phyloP scores from a whole-genome alignment of 1,284 basidiomycete genomes.

The Nidula niveotomentosa region DNA sequence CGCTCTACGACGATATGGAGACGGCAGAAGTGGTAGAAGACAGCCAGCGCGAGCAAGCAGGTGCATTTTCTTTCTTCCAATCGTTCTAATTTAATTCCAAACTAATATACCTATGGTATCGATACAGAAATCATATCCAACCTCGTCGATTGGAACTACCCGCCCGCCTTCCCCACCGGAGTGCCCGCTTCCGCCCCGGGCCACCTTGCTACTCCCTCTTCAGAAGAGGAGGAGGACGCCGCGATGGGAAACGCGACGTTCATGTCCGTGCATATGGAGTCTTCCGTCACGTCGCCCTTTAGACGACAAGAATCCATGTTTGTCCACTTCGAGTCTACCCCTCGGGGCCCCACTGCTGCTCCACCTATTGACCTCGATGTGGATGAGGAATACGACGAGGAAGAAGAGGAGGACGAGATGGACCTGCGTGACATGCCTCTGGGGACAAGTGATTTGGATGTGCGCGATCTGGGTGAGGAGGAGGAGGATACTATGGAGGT shows the following conservation, averaged over 20 bases:
- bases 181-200: conserved; percentile 21
- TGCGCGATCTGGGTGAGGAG: background rate
- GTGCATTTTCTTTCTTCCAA: background rate
- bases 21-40: background rate
- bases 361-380: too few species aligned
- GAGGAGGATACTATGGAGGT: background rate
- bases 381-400: conserved; percentile 12
- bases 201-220: conserved; percentile 7
- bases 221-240: too few species aligned
- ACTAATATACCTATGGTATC: background rate
- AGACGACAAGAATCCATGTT: background rate
- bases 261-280: too few species aligned
- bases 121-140: conserved; percentile 10
- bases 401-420: conserved; percentile 10
- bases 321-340: background rate
- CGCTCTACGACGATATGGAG: background rate
- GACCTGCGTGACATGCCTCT: background rate
- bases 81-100: too few species aligned
- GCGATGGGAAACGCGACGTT: too few species aligned
- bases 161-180: conserved; percentile 30
- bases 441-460: conserved; percentile 9
- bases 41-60: background rate
- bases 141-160: conserved; percentile 36
- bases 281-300: too few species aligned
- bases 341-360: conserved; percentile 1